Percentiles rank a stretch among this genome's conserved stretches.
phyloP scores from a whole-genome alignment of 73 alveolate genomes.

The Tetrahymena malaccensis region DNA sequence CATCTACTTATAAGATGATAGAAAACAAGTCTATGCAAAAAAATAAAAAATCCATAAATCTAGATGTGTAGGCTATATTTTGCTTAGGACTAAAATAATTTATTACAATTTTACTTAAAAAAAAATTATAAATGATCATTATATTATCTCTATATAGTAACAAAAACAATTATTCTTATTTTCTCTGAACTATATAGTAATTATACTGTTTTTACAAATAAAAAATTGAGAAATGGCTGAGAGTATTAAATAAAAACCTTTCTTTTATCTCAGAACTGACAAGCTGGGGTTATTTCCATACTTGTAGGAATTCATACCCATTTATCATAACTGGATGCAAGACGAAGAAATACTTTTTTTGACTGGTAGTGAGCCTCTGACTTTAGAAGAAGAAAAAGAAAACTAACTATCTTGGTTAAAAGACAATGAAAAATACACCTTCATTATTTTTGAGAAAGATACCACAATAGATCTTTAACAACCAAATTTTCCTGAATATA shows the following conservation, averaged over 20 bases:
- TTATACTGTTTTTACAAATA: background rate
- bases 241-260: background rate
- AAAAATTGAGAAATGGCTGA: background rate
- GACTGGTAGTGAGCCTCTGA: conserved; percentile 32
- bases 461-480: background rate
- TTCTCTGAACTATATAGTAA: background rate
- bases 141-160: background rate
- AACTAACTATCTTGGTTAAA: conserved; percentile 26
- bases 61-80: background rate
- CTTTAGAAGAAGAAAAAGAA: conserved; percentile 30
- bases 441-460: background rate
- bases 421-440: conserved; percentile 26
- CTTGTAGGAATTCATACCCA: conserved; percentile 5
- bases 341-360: conserved; percentile 24
- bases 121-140: background rate
- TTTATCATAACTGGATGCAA: conserved; percentile 28
- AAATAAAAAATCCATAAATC: too few species aligned
- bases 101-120: too few species aligned
- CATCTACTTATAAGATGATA: background rate
- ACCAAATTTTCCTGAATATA: background rate
- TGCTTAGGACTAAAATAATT: background rate
- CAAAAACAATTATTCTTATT: background rate
- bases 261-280: background rate
- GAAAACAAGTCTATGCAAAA: too few species aligned
- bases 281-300: conserved; percentile 12